Conservation (phyloP, 2,329 filamentous ascomycete genomes). For the Ascochyta fabae region DNA sequence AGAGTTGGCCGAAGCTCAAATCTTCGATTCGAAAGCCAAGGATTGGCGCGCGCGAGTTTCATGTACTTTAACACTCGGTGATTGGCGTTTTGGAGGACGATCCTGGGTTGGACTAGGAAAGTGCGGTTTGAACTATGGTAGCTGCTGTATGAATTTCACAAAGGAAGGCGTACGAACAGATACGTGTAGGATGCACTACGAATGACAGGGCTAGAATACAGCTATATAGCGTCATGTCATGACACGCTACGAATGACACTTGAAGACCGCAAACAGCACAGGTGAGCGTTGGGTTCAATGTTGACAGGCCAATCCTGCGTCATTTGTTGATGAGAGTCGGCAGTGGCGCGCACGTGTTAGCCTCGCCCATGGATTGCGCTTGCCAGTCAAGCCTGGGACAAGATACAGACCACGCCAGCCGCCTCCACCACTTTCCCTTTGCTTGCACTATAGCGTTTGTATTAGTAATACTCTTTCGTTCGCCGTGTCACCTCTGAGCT, state of each 20-base stretch:
- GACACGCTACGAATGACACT: background rate
- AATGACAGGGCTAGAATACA: background rate
- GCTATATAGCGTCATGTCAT: constrained; percentile 5
- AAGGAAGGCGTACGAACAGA: constrained; percentile 3
- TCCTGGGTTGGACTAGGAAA: background rate
- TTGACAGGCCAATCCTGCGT: constrained; percentile 5
- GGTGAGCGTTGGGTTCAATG: background rate
- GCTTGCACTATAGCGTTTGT: constrained; percentile 4
- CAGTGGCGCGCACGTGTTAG: constrained; percentile 12
- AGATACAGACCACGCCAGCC: constrained; percentile 15
- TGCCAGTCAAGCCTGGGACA: constrained; percentile 3
- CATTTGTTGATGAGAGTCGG: background rate
- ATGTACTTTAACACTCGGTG: constrained; percentile 18
- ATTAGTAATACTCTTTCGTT: constrained; percentile 21
- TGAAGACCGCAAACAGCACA: background rate
- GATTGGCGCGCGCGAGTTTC: constrained; percentile 10
- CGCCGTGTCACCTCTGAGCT: constrained; percentile 16
- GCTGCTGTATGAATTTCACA: constrained; percentile 11
- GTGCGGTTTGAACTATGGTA: background rate
- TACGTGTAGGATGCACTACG: background rate
- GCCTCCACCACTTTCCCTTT: constrained; percentile 15
- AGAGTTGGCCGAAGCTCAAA: background rate
- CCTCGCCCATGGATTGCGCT: constrained; percentile 4
- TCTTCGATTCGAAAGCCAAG: constrained; percentile 6
- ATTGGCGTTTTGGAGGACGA: constrained; percentile 13